Conservation (phyloP, 2,329 filamentous ascomycete species). For the Hypoxylon sp. region DNA sequence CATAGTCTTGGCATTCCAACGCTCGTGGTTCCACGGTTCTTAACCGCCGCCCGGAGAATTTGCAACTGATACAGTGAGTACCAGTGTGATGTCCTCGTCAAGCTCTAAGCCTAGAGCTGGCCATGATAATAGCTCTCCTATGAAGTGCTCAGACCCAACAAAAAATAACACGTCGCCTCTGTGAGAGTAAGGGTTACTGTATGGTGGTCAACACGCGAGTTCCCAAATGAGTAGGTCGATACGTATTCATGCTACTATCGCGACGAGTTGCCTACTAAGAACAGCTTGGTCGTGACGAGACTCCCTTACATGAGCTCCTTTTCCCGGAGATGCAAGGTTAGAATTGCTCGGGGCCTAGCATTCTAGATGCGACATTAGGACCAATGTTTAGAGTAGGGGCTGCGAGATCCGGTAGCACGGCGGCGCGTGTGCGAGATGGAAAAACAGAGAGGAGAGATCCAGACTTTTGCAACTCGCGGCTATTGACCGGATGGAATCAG, state of each 20-base stretch:
- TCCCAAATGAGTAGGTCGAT: slow-evolving; percentile 28
- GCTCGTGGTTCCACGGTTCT: slow-evolving; percentile 7
- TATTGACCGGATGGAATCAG: slow-evolving; percentile 30
- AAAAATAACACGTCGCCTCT: slow-evolving; percentile 24
- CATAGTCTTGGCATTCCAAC: slow-evolving; percentile 3
- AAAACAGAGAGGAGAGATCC: background rate
- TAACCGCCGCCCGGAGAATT: slow-evolving; percentile 9
- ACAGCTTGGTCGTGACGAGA: slow-evolving; percentile 19
- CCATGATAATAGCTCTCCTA: slow-evolving; percentile 16
- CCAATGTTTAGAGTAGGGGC: slow-evolving; percentile 29
- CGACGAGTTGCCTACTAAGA: slow-evolving; percentile 25
- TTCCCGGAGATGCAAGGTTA: slow-evolving; percentile 23
- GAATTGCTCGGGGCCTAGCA: slow-evolving; percentile 24
- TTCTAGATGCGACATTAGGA: slow-evolving; percentile 27
- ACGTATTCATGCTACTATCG: slow-evolving; percentile 5
- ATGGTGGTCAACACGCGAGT: slow-evolving; percentile 3
- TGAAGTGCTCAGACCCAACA: slow-evolving; percentile 21
- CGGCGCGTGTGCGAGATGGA: background rate
- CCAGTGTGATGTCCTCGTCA: slow-evolving; percentile 15
- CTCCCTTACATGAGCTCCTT: slow-evolving; percentile 8
- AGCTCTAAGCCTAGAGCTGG: slow-evolving; percentile 4
- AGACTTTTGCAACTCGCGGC: slow-evolving; percentile 15
- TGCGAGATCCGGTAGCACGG: slow-evolving; percentile 27
- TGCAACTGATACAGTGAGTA: slow-evolving; percentile 11
- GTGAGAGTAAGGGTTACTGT: slow-evolving; percentile 9